Percentiles rank a stretch among this genome's conserved stretches.
These are phyloP conservation scores for Cercospora nicotianae DNA, from an alignment of 2,329 filamentous ascomycete genomes.

Conservation along the genomic window DNA sequence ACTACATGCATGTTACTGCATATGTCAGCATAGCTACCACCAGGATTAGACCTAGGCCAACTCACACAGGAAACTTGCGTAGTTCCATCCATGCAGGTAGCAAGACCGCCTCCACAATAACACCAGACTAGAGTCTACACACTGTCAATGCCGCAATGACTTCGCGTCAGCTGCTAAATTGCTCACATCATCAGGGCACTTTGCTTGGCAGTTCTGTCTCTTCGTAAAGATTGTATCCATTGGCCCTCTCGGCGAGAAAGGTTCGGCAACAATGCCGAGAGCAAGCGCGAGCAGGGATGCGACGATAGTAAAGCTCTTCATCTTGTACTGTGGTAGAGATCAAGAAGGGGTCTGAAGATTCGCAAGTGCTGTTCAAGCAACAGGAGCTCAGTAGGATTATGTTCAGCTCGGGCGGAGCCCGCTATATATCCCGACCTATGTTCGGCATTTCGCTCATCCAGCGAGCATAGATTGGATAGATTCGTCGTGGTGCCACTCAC, in stretches of 20 bases:
- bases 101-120: not conserved
- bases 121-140: not conserved
- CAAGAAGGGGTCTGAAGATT: no score
- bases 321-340: not conserved
- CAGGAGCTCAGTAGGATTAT: no score
- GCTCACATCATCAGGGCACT: not conserved
- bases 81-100: not conserved
- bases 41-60: not conserved
- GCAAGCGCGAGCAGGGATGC: not conserved
- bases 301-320: not conserved
- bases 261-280: not conserved
- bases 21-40: no score
- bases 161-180: fast-evolving
- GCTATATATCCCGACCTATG: no score
- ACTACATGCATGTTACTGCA: no score
- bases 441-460: no score
- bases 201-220: not conserved
- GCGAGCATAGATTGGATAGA: no score
- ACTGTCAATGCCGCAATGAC: not conserved
- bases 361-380: no score
- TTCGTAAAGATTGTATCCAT: not conserved
- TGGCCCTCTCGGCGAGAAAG: not conserved
- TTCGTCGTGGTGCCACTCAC: no score
- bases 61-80: not conserved
- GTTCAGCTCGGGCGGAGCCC: no score